These are phyloP conservation scores for Candida sp. DNA, from an alignment of 1,139 yeast genomes.

Conservation along the genomic window DNA sequence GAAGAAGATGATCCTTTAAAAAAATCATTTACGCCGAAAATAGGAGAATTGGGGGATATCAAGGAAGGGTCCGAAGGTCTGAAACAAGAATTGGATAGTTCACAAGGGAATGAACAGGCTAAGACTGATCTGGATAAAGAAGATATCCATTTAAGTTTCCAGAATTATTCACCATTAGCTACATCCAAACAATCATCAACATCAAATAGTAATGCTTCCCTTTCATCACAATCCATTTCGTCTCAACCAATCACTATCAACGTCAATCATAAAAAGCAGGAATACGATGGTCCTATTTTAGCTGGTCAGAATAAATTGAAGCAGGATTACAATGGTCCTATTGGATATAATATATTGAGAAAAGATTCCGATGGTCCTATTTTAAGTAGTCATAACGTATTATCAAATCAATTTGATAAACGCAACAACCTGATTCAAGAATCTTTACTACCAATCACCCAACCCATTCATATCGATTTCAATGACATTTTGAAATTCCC, in stretches of 20 bases:
- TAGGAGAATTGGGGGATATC: background rate
- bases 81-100: background rate
- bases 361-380: background rate
- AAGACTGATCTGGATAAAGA: background rate
- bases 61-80: background rate
- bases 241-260: background rate
- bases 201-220: background rate
- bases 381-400: background rate
- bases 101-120: background rate
- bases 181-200: background rate
- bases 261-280: background rate
- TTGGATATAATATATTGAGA: background rate
- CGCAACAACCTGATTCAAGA: background rate
- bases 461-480: constrained; percentile 9
- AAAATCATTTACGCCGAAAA: background rate
- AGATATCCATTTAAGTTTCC: too few relatives aligned
- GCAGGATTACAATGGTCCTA: background rate
- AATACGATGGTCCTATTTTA: background rate
- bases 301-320: background rate
- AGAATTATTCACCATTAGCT: background rate
- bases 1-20: background rate
- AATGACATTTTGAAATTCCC: constrained; percentile 52
- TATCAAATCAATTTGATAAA: background rate
- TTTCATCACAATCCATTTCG: background rate
- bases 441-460: constrained; percentile 1